These are phyloP conservation scores for Russula abietina DNA, from an alignment of 768 basidiomycete genomes.

Conservation along the genomic window DNA sequence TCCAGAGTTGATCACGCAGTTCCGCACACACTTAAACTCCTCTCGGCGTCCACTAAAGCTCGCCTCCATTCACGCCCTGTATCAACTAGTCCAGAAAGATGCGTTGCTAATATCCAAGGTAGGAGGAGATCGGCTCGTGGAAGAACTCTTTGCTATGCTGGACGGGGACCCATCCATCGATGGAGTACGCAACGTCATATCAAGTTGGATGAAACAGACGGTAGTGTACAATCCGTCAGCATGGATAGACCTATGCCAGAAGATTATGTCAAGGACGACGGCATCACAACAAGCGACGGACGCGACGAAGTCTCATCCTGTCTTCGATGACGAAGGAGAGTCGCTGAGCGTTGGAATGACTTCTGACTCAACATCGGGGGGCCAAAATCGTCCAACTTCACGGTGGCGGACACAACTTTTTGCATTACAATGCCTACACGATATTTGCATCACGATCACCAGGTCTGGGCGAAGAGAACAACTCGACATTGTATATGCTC, in stretches of 20 bases:
- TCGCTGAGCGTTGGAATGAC: conserved; percentile 65
- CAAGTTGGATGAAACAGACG: conserved; percentile 92
- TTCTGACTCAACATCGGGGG: conserved; percentile 36
- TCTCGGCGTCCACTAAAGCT: conserved; percentile 80
- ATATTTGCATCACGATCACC: conserved; percentile 72
- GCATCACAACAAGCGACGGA: conserved; percentile 72
- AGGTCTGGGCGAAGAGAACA: conserved; percentile 76
- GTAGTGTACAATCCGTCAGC: conserved; percentile 89
- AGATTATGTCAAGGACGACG: conserved; percentile 93
- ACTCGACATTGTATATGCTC: conserved; percentile 68
- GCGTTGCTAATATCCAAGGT: conserved; percentile 86
- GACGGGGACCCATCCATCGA: conserved; percentile 93
- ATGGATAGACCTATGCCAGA: conserved; percentile 96
- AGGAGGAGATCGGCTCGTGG: conserved; percentile 90
- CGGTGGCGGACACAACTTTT: conserved; percentile 97
- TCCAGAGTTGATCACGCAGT: conserved; percentile 69
- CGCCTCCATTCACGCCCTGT: conserved; percentile 91
- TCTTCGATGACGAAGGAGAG: conserved; percentile 88
- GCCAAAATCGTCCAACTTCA: conserved; percentile 51
- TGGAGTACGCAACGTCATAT: conserved; percentile 89
- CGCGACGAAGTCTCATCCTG: conserved; percentile 43
- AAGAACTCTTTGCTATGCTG: conserved; percentile 90
- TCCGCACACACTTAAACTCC: conserved; percentile 75
- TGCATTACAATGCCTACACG: conserved; percentile 86
- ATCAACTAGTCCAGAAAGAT: conserved; percentile 95